These are phyloP conservation scores for Vicia sativa DNA, from an alignment of 306 rosid species.

Conservation along the genomic window DNA sequence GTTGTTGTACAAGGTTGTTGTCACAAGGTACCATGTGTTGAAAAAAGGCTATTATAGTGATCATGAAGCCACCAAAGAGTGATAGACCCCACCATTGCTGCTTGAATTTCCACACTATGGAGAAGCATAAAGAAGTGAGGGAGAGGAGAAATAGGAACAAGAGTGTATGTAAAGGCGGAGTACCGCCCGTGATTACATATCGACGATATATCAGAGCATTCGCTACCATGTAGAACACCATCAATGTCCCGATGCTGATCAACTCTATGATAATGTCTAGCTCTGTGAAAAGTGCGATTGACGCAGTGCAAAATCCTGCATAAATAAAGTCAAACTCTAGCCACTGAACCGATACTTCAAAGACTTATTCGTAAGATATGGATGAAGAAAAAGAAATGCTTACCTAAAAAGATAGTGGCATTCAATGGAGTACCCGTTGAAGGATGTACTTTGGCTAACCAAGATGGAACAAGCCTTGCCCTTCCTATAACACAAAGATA, in stretches of 20 bases:
- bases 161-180: constrained; percentile 58
- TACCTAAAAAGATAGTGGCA: constrained; percentile 82
- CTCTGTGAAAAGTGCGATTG: constrained; percentile 82
- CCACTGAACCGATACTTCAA: not conserved
- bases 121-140: constrained; percentile 61
- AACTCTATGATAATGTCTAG: constrained; percentile 70
- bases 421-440: constrained; percentile 89
- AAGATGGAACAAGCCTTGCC: constrained; percentile 77
- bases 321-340: not conserved
- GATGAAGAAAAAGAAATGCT: not conserved
- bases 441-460: constrained; percentile 94
- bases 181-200: constrained; percentile 55
- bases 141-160: constrained; percentile 74
- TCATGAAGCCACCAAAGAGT: constrained; percentile 52
- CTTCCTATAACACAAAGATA: constrained; percentile 94
- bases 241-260: constrained; percentile 74
- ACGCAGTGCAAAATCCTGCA: constrained; percentile 85
- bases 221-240: constrained; percentile 93
- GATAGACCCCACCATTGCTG: constrained; percentile 70
- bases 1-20: constrained; percentile 10
- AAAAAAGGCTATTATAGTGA: constrained; percentile 60
- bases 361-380: not conserved
- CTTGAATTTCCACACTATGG: constrained; percentile 68
- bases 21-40: constrained; percentile 54
- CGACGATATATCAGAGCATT: constrained; percentile 80